Percentiles rank a stretch among this genome's conserved stretches.
Conservation (phyloP, 2,329 filamentous ascomycete genomes). For the Alternaria hordeiaustralica region DNA sequence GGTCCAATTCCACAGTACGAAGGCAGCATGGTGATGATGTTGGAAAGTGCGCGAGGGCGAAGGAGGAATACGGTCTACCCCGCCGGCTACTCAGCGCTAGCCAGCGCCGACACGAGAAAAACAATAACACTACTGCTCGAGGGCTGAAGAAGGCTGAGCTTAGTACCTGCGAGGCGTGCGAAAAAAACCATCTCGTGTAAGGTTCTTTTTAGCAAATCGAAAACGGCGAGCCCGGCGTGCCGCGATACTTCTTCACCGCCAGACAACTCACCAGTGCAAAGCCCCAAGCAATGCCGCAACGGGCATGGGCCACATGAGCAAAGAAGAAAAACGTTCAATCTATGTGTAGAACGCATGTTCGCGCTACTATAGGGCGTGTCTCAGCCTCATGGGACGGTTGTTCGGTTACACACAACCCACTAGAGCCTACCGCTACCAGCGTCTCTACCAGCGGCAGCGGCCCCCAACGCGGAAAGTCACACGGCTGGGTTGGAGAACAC, state of each 20-base stretch:
- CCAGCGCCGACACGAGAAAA: not conserved
- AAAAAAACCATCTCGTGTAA: not conserved
- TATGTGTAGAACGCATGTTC: constrained; percentile 1
- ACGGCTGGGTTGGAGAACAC: not conserved
- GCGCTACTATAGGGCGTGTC: constrained; percentile 1
- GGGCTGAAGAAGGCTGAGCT: not conserved
- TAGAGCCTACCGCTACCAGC: not conserved
- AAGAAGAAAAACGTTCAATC: not conserved
- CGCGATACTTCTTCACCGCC: not conserved
- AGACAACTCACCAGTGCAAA: not conserved
- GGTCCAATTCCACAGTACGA: not conserved
- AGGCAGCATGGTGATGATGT: not conserved
- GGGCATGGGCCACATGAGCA: constrained; percentile 1
- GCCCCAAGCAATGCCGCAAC: not conserved
- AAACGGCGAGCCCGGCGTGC: not conserved
- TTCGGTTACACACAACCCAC: not conserved
- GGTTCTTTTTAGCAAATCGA: not conserved
- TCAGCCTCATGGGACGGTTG: not conserved
- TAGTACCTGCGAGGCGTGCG: not conserved
- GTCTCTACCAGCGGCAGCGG: not conserved
- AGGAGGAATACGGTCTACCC: not conserved
- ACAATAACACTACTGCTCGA: not conserved
- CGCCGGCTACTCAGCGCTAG: not conserved
- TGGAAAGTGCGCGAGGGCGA: not conserved
- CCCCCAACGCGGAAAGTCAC: not conserved